These are phyloP conservation scores for Shiraia sp. DNA, from an alignment of 2,329 filamentous ascomycete genomes.

Conservation along the genomic window DNA sequence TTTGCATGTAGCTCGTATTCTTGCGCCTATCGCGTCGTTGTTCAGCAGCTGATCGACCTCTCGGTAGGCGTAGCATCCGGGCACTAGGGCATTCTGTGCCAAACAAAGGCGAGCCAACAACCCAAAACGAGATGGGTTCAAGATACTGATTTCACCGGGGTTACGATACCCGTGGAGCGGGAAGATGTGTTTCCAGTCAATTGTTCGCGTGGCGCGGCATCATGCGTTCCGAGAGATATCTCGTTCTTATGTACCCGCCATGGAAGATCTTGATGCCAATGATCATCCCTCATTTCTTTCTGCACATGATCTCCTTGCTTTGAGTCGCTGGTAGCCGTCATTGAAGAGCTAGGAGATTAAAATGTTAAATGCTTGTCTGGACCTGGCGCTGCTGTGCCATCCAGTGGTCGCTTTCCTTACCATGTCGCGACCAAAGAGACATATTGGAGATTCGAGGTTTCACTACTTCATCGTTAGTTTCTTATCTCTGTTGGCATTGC, in stretches of 20 bases:
- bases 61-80: conserved; percentile 21
- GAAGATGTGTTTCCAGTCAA: conserved; percentile 17
- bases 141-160: conserved; percentile 15
- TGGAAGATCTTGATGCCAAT: neutral
- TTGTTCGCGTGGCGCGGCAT: conserved; percentile 28
- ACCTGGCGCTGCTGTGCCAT: conserved; percentile 38
- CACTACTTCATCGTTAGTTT: conserved; percentile 35
- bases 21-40: neutral
- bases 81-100: conserved; percentile 16
- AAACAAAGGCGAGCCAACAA: conserved; percentile 6
- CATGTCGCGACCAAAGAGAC: conserved; percentile 31
- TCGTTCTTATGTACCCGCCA: conserved; percentile 15
- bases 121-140: conserved; percentile 3
- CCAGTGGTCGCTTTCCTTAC: conserved; percentile 35
- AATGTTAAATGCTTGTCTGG: conserved; percentile 34
- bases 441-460: conserved; percentile 21
- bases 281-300: conserved; percentile 2
- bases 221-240: conserved; percentile 20
- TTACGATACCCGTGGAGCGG: conserved; percentile 7
- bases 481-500: conserved; percentile 26
- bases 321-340: neutral
- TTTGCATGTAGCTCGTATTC: neutral
- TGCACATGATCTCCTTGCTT: conserved; percentile 6
- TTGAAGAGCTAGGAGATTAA: conserved; percentile 7
- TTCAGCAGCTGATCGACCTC: conserved; percentile 13